A percentile compares a stretch with the other conserved stretches of the same genome.
phyloP scores from a whole-genome alignment of 148 eudicot species.

The Selenicereus undatus region DNA sequence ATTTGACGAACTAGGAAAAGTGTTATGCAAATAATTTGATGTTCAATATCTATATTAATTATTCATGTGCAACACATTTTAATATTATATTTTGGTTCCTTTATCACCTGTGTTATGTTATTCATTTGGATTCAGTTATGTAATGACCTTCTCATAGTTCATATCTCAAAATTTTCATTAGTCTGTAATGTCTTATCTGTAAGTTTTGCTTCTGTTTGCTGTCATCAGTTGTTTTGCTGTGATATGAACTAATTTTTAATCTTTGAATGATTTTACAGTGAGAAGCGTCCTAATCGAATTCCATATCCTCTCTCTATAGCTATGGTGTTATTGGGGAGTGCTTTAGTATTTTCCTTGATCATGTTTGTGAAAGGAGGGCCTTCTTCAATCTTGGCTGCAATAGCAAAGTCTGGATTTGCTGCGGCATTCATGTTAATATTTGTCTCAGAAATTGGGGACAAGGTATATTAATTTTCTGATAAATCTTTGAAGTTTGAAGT shows the following conservation, averaged over 20 bases:
- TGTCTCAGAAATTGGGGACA: slow-evolving; percentile 97
- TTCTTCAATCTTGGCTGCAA: slow-evolving; percentile 54
- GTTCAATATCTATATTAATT: background rate
- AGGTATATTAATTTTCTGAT: slow-evolving; percentile 46
- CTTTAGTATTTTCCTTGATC: slow-evolving; percentile 49
- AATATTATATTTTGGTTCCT: background rate
- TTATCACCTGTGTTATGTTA: background rate
- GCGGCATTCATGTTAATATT: slow-evolving; percentile 87
- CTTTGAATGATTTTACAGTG: slow-evolving; percentile 46
- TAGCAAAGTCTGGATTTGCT: slow-evolving; percentile 92
- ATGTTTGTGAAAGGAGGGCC: slow-evolving; percentile 55
- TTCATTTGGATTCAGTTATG: background rate
- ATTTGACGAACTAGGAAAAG: background rate
- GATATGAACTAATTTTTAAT: slow-evolving; percentile 22
- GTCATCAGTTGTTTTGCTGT: slow-evolving; percentile 17
- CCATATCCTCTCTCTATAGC: slow-evolving; percentile 68
- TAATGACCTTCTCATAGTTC: background rate
- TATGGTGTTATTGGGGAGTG: slow-evolving; percentile 53
- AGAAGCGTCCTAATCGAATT: slow-evolving; percentile 51
- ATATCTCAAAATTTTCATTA: background rate
- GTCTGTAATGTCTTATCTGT: background rate
- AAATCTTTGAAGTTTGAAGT: background rate
- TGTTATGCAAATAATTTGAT: background rate
- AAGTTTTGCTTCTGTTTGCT: slow-evolving; percentile 11
- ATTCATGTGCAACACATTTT: background rate